These are phyloP conservation scores for Trichophyton schoenleinii DNA, from an alignment of 2,329 filamentous ascomycete species.

Conservation along the genomic window DNA sequence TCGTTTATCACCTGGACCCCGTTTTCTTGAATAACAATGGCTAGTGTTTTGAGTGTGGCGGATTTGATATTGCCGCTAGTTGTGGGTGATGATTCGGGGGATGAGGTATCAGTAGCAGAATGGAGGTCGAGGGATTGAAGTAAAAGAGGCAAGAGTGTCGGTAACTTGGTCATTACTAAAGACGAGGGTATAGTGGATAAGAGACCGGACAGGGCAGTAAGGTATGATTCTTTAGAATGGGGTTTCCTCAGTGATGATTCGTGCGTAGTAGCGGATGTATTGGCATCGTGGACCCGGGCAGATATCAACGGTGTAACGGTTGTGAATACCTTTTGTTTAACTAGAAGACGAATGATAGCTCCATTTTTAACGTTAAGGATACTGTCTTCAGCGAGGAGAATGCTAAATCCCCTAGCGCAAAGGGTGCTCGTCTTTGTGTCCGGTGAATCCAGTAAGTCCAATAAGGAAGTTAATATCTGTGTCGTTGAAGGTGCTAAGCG, in stretches of 20 bases:
- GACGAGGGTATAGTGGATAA: conserved; percentile 47
- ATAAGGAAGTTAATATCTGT: conserved; percentile 40
- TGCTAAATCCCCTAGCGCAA: conserved; percentile 46
- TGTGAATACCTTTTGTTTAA: conserved; percentile 52
- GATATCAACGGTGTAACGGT: conserved; percentile 47
- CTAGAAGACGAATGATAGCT: conserved; percentile 48
- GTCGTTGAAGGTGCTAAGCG: conserved; percentile 39
- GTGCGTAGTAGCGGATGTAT: conserved; percentile 18
- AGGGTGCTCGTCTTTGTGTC: conserved; percentile 37
- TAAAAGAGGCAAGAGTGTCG: conserved; percentile 46
- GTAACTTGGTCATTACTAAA: conserved; percentile 47
- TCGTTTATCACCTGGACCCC: conserved; percentile 38
- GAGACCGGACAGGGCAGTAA: conserved; percentile 51
- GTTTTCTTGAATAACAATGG: conserved; percentile 46
- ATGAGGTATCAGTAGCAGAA: conserved; percentile 13
- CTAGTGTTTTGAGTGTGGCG: conserved; percentile 48
- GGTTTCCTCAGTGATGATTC: not conserved
- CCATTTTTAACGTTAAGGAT: conserved; percentile 49
- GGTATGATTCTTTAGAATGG: conserved; percentile 44
- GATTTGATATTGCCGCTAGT: conserved; percentile 43
- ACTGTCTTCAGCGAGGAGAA: conserved; percentile 49
- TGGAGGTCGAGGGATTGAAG: conserved; percentile 50
- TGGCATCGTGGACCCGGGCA: conserved; percentile 37
- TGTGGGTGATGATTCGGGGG: conserved; percentile 18
- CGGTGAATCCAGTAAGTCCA: conserved; percentile 32